Evolutionary conservation across 2,329 filamentous ascomycete species (phyloP), one percentile per base, ranked within the genome.

Genomic region (Epichloe gansuensis): DNA sequence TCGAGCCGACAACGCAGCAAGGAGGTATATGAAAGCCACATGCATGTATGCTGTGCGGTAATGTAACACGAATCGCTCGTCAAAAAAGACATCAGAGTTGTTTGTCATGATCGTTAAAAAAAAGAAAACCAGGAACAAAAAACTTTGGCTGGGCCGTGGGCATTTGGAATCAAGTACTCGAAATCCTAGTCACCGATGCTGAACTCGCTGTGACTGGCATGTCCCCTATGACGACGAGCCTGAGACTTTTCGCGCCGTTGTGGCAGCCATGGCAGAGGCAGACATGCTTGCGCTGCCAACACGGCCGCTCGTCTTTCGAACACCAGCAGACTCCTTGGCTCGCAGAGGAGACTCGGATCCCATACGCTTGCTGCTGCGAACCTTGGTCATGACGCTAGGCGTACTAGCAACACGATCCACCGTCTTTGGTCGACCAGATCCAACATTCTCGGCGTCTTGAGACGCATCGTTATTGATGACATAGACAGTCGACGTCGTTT

Each of bases 401-500:
- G 75, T 74, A 56, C 76, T 80, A 13, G 70, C 67, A 71, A 74
- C 65, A 64, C 71, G 72, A 39, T 78, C 79, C 59, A 81, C 78
- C 36, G 72, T 69, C 59, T 85, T 84, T 42, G 76, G 75, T 55
- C 81, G 79, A 35, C 73, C 67, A 25, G 72, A 67, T 35, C 82
- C 81, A 64, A 84, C 76, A 60, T 89, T 89, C 64, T 89, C 85
- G 11, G 79, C 77, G 58, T 89, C 85, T 54, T 85, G 79, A 21
- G 80, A 82, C 12, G 81, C 76, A 59, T 84, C 81, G 57, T 85
- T 84, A 60, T 85, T 81, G 52, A 84, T 76, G 45, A 61, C 59
- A 60, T 82, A 82, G 53, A 80, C 82, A 3, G 84, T 83, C 0
- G 85, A 86, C 12, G 85, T 83, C 3, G 83, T 87, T 66, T 89